Evolutionary conservation across 2,329 filamentous ascomycete species (phyloP).

Genomic region (Paracamarosporium sp.): DNA sequence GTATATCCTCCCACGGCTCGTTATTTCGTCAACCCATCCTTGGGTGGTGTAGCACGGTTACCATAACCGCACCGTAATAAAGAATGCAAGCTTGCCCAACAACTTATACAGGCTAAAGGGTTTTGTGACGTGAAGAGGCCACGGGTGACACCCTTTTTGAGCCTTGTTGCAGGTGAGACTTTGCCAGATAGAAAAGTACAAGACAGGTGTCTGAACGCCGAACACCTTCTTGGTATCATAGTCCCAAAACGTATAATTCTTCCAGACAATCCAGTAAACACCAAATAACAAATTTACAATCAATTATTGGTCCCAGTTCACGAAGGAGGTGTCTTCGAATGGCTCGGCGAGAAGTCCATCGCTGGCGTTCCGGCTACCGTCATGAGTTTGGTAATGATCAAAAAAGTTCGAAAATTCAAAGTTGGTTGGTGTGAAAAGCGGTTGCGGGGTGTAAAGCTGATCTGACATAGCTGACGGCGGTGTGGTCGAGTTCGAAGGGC

Average conservation of each 20-base stretch:
- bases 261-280: not conserved
- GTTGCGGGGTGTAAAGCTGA: not conserved
- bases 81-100: not conserved
- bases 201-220: not conserved
- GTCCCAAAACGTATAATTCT: not conserved
- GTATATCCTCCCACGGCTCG: not conserved
- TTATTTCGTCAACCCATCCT: not conserved
- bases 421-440: conserved; percentile 5
- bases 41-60: not conserved
- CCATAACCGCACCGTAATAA: not conserved
- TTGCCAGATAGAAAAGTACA: not conserved
- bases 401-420: conserved; percentile 11
- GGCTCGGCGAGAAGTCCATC: not conserved
- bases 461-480: conserved; percentile 6
- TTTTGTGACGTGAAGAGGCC: not conserved
- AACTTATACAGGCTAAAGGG: not conserved
- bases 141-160: not conserved
- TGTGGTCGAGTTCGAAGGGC: not conserved
- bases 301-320: conserved; percentile 13
- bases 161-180: not conserved
- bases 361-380: not conserved
- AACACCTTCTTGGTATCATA: conserved; percentile 2
- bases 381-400: not conserved
- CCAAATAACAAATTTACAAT: not conserved
- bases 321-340: conserved; percentile 11